Evolutionary conservation across 129 eudicot species (phyloP).

Genomic region (Erigeron canadensis): DNA sequence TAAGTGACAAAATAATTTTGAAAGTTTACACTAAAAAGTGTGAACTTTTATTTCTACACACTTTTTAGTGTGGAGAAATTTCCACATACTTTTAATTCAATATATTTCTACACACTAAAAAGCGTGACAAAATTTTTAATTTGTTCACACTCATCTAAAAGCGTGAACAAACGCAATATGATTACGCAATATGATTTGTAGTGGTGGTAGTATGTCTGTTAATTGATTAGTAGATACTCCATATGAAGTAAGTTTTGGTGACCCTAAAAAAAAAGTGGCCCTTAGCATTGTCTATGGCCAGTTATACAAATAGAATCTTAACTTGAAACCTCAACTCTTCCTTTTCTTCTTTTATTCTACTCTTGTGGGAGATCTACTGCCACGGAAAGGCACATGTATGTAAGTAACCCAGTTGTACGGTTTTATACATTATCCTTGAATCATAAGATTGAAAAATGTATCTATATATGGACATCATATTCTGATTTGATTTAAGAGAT

Average conservation of each 20-base stretch:
- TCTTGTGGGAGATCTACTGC: background rate
- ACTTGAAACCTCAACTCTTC: background rate
- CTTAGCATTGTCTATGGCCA: constrained; percentile 23
- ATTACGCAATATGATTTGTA: no score
- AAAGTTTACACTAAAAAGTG: no score
- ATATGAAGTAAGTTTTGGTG: constrained; percentile 15
- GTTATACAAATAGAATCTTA: constrained; percentile 22
- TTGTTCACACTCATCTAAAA: no score
- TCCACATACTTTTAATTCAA: no score
- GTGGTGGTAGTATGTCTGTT: constrained; percentile 1
- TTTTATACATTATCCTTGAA: background rate
- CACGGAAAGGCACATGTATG: background rate
- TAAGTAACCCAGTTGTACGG: background rate
- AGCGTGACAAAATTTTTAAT: no score
- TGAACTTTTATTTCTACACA: no score
- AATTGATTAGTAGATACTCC: background rate
- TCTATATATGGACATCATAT: no score
- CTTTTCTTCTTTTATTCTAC: constrained; percentile 1
- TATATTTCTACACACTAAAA: no score
- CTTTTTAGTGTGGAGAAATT: no score
- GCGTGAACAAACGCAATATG: no score
- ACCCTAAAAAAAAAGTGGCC: constrained; percentile 24
- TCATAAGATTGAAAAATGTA: background rate
- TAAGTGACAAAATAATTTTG: no score
- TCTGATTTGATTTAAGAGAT: no score